Conservation (phyloP, 208 protist species). For the Novymonas esmeraldas region DNA sequence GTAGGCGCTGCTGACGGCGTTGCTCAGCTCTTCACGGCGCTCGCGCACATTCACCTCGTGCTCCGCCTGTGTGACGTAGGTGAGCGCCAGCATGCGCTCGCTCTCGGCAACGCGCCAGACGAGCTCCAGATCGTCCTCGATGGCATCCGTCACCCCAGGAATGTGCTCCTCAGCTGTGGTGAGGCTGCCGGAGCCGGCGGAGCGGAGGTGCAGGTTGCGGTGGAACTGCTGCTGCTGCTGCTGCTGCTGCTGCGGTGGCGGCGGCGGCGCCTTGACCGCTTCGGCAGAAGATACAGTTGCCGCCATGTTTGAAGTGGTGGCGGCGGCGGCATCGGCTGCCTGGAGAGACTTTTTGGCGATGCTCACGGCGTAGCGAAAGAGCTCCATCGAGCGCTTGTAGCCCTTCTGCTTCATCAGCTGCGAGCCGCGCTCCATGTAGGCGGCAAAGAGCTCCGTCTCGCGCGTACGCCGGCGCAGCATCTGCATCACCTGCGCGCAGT, state of each 20-base stretch:
- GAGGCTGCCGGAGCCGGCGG: slow-evolving; percentile 54
- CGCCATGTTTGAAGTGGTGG: slow-evolving; percentile 5
- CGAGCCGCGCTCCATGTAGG: slow-evolving; percentile 75
- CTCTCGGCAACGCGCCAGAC: slow-evolving; percentile 74
- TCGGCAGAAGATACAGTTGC: slow-evolving; percentile 4
- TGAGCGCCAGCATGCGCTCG: slow-evolving; percentile 85
- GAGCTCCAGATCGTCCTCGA: slow-evolving; percentile 56
- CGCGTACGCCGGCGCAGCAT: slow-evolving; percentile 38
- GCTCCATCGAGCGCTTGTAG: slow-evolving; percentile 48
- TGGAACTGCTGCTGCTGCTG: slow-evolving; percentile 33
- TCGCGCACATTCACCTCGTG: slow-evolving; percentile 86
- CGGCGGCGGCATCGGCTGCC: slow-evolving; percentile 20
- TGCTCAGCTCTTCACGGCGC: slow-evolving; percentile 74
- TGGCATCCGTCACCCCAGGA: slow-evolving; percentile 15
- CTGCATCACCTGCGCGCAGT: slow-evolving; percentile 62
- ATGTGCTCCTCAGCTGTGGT: slow-evolving; percentile 62
- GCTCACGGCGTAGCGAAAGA: slow-evolving; percentile 65
- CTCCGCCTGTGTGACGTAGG: slow-evolving; percentile 79
- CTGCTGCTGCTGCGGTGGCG: no score
- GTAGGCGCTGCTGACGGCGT: slow-evolving; percentile 87
- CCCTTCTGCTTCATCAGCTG: slow-evolving; percentile 70
- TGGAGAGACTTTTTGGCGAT: slow-evolving; percentile 48
- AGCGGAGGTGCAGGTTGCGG: slow-evolving; percentile 49
- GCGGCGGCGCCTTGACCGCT: background rate
- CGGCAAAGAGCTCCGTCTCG: slow-evolving; percentile 58